Percentiles rank a stretch among this genome's conserved stretches.
Conservation (phyloP, 148 eudicot genomes). For the Chenopodium berlandieri region DNA sequence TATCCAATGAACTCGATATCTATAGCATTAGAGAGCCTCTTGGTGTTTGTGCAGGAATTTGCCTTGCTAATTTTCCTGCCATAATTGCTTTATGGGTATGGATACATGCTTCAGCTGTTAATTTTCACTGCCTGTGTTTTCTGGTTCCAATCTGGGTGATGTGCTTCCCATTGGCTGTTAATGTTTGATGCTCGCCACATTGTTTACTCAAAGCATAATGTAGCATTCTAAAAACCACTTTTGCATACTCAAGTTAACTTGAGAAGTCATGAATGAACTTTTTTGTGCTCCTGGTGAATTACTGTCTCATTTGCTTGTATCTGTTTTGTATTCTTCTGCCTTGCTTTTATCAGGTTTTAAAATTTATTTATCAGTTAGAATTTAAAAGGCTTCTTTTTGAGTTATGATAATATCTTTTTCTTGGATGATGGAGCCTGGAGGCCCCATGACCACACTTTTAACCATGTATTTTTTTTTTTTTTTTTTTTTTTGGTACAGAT, state of each 20-base stretch:
- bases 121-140: background rate
- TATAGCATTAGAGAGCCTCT: constrained; percentile 71
- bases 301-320: background rate
- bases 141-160: constrained; percentile 1
- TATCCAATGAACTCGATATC: constrained; percentile 54
- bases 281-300: background rate
- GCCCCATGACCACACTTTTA: background rate
- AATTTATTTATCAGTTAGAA: background rate
- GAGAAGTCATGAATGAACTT: background rate
- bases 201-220: background rate
- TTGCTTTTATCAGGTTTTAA: background rate
- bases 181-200: background rate
- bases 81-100: constrained; percentile 64
- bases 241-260: constrained; percentile 2
- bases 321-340: background rate
- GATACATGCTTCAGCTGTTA: background rate
- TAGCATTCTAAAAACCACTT: background rate
- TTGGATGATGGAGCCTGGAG: background rate
- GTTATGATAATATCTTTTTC: background rate
- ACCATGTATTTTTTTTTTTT: background rate
- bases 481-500: constrained; percentile 42
- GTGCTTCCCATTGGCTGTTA: background rate
- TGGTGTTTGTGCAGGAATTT: constrained; percentile 85
- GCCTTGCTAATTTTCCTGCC: constrained; percentile 57
- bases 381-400: background rate